phyloP scores from a whole-genome alignment of 768 basidiomycete genomes.

The Trametes coccinea region DNA sequence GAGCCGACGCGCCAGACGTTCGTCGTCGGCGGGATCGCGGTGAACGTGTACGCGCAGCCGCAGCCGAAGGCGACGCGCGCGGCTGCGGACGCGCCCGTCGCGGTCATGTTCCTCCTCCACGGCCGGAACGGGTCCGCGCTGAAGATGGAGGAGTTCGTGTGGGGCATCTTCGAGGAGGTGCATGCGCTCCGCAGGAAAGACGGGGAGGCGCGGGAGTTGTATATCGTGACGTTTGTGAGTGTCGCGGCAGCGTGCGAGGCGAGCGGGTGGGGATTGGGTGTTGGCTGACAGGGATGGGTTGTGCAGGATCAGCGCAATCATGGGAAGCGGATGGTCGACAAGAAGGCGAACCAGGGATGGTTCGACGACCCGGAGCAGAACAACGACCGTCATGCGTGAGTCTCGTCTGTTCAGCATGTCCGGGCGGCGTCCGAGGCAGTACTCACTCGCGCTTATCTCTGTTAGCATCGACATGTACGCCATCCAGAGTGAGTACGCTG shows the following conservation, averaged over 20 bases:
- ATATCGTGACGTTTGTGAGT: slow-evolving; percentile 50
- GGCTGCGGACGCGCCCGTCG: slow-evolving; percentile 20
- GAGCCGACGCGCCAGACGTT: slow-evolving; percentile 23
- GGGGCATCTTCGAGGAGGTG: slow-evolving; percentile 21
- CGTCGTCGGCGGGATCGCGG: slow-evolving; percentile 32
- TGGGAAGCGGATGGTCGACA: slow-evolving; percentile 42
- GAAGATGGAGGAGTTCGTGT: slow-evolving; percentile 31
- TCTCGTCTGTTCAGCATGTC: slow-evolving; percentile 7
- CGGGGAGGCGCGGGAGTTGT: slow-evolving; percentile 38
- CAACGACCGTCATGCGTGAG: slow-evolving; percentile 49
- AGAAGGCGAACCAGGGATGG: slow-evolving; percentile 42
- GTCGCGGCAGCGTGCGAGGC: too few species aligned
- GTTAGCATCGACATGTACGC: slow-evolving; percentile 50
- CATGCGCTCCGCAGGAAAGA: slow-evolving; percentile 7
- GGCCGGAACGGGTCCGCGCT: slow-evolving; percentile 42
- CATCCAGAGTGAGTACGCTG: slow-evolving; percentile 38
- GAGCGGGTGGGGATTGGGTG: too few species aligned
- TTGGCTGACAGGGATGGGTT: background rate
- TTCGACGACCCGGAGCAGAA: slow-evolving; percentile 31
- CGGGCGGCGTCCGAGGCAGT: background rate
- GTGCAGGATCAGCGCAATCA: slow-evolving; percentile 56
- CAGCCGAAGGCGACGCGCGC: slow-evolving; percentile 17
- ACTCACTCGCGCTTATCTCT: background rate
- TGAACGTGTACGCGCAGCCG: slow-evolving; percentile 30
- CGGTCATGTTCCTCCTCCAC: slow-evolving; percentile 48